Percentiles rank a stretch among this genome's conserved stretches.
phyloP scores from a whole-genome alignment of 495 filamentous ascomycete species.

The Cairneyella variabilis region DNA sequence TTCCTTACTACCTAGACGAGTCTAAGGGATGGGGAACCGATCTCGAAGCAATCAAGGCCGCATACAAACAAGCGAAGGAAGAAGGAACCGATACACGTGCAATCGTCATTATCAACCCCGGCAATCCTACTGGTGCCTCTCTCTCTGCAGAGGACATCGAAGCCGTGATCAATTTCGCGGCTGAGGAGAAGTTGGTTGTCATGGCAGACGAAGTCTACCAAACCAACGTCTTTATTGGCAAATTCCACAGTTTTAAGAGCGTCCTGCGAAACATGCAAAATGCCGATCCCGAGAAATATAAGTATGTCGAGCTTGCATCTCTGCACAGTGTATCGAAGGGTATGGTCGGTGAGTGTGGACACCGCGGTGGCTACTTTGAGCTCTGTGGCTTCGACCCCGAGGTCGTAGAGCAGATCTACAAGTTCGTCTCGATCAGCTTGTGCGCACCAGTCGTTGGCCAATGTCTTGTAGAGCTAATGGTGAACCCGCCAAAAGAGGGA shows the following conservation, averaged over 20 bases:
- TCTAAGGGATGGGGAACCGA: slow-evolving; percentile 81
- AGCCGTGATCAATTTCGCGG: slow-evolving; percentile 77
- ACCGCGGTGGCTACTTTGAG: slow-evolving; percentile 97
- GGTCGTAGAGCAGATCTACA: slow-evolving; percentile 94
- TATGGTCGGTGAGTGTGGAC: slow-evolving; percentile 97
- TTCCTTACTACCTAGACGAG: slow-evolving; percentile 92
- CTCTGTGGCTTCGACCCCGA: slow-evolving; percentile 80
- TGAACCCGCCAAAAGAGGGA: slow-evolving; percentile 83
- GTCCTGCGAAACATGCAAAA: slow-evolving; percentile 80
- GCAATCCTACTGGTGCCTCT: slow-evolving; percentile 92
- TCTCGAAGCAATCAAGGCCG: slow-evolving; percentile 63
- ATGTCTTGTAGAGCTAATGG: slow-evolving; percentile 94
- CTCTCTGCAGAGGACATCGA: slow-evolving; percentile 74
- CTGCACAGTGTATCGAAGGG: slow-evolving; percentile 89
- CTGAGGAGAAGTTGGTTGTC: slow-evolving; percentile 80
- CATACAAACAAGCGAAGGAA: slow-evolving; percentile 65
- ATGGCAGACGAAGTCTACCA: slow-evolving; percentile 98
- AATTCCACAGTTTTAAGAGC: slow-evolving; percentile 94
- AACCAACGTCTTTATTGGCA: slow-evolving; percentile 92
- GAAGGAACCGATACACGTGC: slow-evolving; percentile 82
- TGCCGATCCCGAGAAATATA: slow-evolving; percentile 67
- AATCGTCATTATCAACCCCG: slow-evolving; percentile 96
- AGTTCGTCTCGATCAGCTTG: slow-evolving; percentile 92
- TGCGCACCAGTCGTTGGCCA: slow-evolving; percentile 95
- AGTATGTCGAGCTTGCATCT: slow-evolving; percentile 80